Conservation (phyloP, 441 rosid genomes). For the Rhodomyrtus psidioides region DNA sequence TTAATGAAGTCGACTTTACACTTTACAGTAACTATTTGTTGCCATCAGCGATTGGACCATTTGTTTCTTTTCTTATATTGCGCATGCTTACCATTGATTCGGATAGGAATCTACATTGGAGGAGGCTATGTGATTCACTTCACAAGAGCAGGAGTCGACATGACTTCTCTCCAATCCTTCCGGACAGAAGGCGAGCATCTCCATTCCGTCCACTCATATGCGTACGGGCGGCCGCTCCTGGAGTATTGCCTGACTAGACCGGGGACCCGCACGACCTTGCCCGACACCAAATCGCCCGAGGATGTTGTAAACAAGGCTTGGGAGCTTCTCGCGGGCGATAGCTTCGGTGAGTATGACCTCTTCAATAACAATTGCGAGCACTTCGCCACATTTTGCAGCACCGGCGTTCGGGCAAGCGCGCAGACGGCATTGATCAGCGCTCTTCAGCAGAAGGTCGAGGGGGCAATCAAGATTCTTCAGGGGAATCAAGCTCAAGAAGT, state of each 20-base stretch:
- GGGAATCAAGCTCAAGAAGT: no score
- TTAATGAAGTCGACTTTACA: background rate
- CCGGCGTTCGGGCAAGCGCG: background rate
- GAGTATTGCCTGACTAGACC: background rate
- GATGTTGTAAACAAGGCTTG: background rate
- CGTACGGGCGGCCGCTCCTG: background rate
- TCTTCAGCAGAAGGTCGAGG: background rate
- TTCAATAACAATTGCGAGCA: background rate
- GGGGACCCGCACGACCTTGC: background rate
- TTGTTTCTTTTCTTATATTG: fast-evolving
- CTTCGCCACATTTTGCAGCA: background rate
- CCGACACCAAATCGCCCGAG: background rate
- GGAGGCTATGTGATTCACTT: background rate
- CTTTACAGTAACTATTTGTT: background rate
- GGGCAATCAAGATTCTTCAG: background rate
- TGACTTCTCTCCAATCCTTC: background rate
- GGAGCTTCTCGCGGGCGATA: background rate
- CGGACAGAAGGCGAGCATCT: background rate
- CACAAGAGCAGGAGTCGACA: background rate
- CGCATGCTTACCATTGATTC: background rate
- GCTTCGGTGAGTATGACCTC: background rate
- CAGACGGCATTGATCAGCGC: background rate
- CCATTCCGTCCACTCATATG: background rate
- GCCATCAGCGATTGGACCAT: background rate
- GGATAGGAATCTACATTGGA: background rate